Percentiles rank a stretch among this genome's conserved stretches.
Evolutionary conservation across 2,329 filamentous ascomycete genomes (phyloP).

Genomic region (Epichloe baconii): DNA sequence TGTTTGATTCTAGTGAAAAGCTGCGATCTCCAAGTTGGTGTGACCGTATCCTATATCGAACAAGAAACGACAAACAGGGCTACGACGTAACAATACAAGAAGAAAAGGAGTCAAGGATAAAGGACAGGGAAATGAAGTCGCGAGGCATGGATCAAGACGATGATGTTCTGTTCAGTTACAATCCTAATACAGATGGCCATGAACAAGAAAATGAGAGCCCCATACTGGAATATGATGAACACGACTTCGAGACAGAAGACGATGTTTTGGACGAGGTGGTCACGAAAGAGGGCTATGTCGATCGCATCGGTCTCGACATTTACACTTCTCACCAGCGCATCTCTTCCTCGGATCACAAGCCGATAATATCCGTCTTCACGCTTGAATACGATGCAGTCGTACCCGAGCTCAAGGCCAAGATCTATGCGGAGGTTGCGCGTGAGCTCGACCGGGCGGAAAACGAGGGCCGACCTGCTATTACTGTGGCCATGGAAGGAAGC

Average conservation of each 20-base stretch:
- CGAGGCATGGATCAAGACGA: constrained; percentile 68
- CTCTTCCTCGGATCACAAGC: constrained; percentile 91
- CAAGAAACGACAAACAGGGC: constrained; percentile 52
- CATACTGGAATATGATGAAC: constrained; percentile 46
- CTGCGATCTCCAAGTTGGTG: constrained; percentile 90
- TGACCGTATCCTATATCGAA: constrained; percentile 81
- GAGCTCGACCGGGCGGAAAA: constrained; percentile 88
- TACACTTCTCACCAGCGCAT: constrained; percentile 86
- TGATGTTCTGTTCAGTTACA: constrained; percentile 82
- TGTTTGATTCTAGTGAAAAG: constrained; percentile 95
- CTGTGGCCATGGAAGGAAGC: constrained; percentile 59
- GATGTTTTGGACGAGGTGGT: constrained; percentile 29
- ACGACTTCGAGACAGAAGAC: constrained; percentile 32
- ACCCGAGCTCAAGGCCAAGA: constrained; percentile 66
- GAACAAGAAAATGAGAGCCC: constrained; percentile 20
- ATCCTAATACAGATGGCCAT: constrained; percentile 62
- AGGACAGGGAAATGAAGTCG: constrained; percentile 75
- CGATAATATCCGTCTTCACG: constrained; percentile 69
- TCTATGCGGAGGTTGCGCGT: constrained; percentile 76
- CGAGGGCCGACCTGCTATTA: constrained; percentile 70
- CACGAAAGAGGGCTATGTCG: constrained; percentile 44
- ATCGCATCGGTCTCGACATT: constrained; percentile 43
- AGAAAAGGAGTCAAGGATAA: constrained; percentile 52
- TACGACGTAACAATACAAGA: constrained; percentile 53
- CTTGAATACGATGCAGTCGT: constrained; percentile 79